Conservation (phyloP, 2,329 filamentous ascomycete genomes). For the Penicillium sp. region DNA sequence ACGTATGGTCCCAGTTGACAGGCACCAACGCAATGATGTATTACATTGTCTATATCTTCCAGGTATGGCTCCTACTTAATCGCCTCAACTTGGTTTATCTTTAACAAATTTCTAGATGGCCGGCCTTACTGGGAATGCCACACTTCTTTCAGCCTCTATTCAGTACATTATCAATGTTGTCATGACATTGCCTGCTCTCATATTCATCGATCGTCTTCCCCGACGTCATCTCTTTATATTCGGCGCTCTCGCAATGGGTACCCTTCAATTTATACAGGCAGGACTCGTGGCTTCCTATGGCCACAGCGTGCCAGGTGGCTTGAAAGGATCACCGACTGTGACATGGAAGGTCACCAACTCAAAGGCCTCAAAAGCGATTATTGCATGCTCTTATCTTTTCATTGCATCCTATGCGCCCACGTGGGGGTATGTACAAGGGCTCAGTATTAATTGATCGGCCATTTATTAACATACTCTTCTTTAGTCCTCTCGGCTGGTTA, state of each 20-base stretch:
- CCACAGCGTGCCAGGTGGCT: conserved; percentile 26
- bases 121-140: no score
- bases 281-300: conserved; percentile 32
- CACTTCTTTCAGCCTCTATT: no score
- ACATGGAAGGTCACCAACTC: conserved; percentile 22
- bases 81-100: no score
- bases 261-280: conserved; percentile 34
- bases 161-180: no score
- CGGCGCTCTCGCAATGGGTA: conserved; percentile 62
- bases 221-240: conserved; percentile 58
- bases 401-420: conserved; percentile 64
- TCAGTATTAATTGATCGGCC: no score
- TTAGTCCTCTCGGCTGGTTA: conserved; percentile 16
- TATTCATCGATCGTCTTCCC: conserved; percentile 61
- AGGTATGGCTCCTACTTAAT: no score
- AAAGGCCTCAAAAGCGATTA: conserved; percentile 54
- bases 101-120: no score
- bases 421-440: conserved; percentile 51
- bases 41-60: no score
- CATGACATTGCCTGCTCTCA: conserved; percentile 34
- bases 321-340: conserved; percentile 12
- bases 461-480: background rate
- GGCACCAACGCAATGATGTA: no score
- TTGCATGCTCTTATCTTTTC: conserved; percentile 67
- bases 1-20: no score